phyloP scores from a whole-genome alignment of 1,284 basidiomycete species.

The Boletus mariae region DNA sequence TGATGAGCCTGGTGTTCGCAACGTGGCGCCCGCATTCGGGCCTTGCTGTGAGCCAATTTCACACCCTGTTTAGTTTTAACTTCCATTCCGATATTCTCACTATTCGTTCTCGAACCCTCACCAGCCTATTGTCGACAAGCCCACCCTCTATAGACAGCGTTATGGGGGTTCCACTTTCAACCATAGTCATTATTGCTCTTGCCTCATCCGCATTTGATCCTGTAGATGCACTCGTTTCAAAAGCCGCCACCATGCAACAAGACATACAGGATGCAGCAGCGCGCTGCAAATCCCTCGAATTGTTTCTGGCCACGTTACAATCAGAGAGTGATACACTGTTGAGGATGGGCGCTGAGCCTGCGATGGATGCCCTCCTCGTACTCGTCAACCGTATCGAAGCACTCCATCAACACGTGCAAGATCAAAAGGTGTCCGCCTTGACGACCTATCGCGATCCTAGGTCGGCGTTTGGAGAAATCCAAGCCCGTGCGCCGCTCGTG shows the following conservation, averaged over 20 bases:
- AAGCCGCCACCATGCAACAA: slow-evolving; percentile 7
- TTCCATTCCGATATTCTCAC: too few relatives aligned
- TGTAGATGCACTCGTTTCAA: slow-evolving; percentile 1
- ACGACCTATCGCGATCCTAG: background rate
- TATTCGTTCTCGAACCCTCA: too few relatives aligned
- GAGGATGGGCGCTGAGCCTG: background rate
- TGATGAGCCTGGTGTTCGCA: too few relatives aligned
- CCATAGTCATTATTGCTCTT: background rate
- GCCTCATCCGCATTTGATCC: background rate
- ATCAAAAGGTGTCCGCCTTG: background rate
- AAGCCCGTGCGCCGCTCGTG: slow-evolving; percentile 3
- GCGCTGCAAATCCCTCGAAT: slow-evolving; percentile 2
- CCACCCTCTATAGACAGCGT: background rate
- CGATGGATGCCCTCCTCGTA: slow-evolving; percentile 13
- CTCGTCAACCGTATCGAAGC: slow-evolving; percentile 10
- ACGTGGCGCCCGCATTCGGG: too few relatives aligned
- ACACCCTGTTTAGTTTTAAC: too few relatives aligned
- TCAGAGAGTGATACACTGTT: slow-evolving; percentile 4
- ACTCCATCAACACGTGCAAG: slow-evolving; percentile 4
- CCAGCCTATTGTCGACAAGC: background rate
- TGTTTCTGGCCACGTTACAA: background rate
- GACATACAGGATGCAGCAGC: slow-evolving; percentile 6
- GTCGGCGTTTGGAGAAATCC: slow-evolving; percentile 1
- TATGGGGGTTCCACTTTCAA: background rate
- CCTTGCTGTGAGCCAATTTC: too few relatives aligned